A percentile compares a stretch with the other conserved stretches of the same genome.
Conservation (phyloP, 495 filamentous ascomycete genomes). For the Glonium stellatum region DNA sequence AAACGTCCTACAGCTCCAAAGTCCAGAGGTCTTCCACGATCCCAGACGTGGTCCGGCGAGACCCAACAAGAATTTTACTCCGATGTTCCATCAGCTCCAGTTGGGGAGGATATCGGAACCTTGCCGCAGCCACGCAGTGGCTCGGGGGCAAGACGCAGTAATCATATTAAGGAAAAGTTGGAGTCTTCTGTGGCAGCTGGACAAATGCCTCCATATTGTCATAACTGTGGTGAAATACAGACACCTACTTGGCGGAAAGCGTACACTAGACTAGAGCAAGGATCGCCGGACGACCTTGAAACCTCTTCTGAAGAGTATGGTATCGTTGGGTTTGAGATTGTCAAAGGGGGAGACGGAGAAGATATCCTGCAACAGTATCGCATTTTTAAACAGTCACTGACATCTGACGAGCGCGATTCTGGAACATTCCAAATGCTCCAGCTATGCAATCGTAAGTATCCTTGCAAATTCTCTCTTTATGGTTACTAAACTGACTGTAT, state of each 20-base stretch:
- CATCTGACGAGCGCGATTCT: constrained; percentile 45
- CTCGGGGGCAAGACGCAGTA: constrained; percentile 42
- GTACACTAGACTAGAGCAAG: constrained; percentile 60
- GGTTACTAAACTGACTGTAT: constrained; percentile 19
- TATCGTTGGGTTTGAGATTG: constrained; percentile 57
- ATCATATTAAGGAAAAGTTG: constrained; percentile 56
- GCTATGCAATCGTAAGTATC: constrained; percentile 77
- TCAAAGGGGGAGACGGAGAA: constrained; percentile 50
- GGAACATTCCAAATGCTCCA: constrained; percentile 60
- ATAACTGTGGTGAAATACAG: constrained; percentile 88
- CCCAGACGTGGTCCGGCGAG: constrained; percentile 43
- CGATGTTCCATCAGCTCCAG: constrained; percentile 31
- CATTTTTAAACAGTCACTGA: constrained; percentile 70
- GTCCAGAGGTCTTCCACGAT: constrained; percentile 35
- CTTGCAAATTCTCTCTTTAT: not conserved
- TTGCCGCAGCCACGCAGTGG: constrained; percentile 38
- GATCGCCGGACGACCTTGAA: constrained; percentile 55
- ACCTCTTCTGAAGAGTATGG: constrained; percentile 55
- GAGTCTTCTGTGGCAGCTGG: constrained; percentile 62
- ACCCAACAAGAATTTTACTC: constrained; percentile 25
- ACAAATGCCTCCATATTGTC: constrained; percentile 74
- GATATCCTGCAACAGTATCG: constrained; percentile 56
- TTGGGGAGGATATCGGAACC: constrained; percentile 6
- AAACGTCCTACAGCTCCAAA: constrained; percentile 6
- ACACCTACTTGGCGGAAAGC: constrained; percentile 94